Conservation (phyloP, 2,329 filamentous ascomycete genomes). For the Ophiocordyceps camponoti-floridani region DNA sequence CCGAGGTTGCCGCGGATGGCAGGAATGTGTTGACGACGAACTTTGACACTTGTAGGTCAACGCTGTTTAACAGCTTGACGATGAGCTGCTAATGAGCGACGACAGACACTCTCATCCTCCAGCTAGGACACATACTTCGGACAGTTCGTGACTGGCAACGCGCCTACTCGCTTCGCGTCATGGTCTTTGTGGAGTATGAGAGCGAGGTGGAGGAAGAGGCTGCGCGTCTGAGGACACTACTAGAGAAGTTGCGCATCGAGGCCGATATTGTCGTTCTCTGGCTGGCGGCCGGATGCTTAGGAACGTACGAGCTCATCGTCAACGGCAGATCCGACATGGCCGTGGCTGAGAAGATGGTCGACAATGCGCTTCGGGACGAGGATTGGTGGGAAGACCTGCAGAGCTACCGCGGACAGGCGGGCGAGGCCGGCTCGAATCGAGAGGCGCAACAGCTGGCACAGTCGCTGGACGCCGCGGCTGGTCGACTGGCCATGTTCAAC, state of each 20-base stretch:
- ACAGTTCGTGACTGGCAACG: slow-evolving; percentile 69
- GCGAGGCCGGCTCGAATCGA: slow-evolving; percentile 20
- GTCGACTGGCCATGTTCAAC: slow-evolving; percentile 24
- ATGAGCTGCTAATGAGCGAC: not conserved
- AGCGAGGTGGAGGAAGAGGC: slow-evolving; percentile 66
- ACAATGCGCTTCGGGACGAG: slow-evolving; percentile 49
- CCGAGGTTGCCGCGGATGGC: slow-evolving; percentile 52
- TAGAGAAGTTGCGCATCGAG: slow-evolving; percentile 68
- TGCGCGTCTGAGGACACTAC: slow-evolving; percentile 49
- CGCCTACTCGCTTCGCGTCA: slow-evolving; percentile 53
- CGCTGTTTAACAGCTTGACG: not conserved
- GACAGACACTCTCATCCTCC: slow-evolving; percentile 58
- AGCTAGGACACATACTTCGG: slow-evolving; percentile 68
- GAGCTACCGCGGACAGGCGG: slow-evolving; percentile 24
- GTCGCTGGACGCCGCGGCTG: slow-evolving; percentile 23
- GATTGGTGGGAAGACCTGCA: slow-evolving; percentile 73
- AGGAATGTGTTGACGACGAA: slow-evolving; percentile 65
- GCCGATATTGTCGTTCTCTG: slow-evolving; percentile 68
- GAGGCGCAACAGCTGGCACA: slow-evolving; percentile 24
- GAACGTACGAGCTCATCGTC: slow-evolving; percentile 61
- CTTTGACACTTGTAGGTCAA: slow-evolving; percentile 63
- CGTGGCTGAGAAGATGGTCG: slow-evolving; percentile 40
- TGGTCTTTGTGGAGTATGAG: slow-evolving; percentile 82
- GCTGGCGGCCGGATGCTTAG: slow-evolving; percentile 54
- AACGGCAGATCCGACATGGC: slow-evolving; percentile 43